Evolutionary conservation across 306 rosid genomes (phyloP), one percentile per base, ranked within the genome.

Genomic region (Astragalus glycyphyllos): DNA sequence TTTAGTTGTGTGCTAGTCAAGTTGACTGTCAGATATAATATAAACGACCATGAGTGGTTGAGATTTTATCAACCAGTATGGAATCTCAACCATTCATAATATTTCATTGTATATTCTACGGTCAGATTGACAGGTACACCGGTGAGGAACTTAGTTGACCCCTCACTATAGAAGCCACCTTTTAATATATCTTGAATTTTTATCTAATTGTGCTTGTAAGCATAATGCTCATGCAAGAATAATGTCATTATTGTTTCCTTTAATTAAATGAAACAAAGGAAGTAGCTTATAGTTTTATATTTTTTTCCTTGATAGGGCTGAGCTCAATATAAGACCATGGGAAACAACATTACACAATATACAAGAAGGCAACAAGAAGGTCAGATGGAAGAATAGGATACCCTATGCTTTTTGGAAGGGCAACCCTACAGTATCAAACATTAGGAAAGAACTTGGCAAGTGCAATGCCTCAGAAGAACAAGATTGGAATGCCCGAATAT

Each of bases 341-440:
- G 78, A 58, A 53, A 6, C 46, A 38, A 51, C 68, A 20, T 29
- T 77, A 6, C 8, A 62, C 42, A 72, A 51, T 4, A 71, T 85
- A 62, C 49, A 56, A 51, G 69, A 77, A 80, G 72, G 83, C 6
- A 82, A 80, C 81, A 56, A 66, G 54, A 41, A 6, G 32, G 54
- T 76, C 5, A 61, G 66, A 51, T 85, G 89, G 89, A 62, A 79
- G 53, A 69, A 82, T 61, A 82, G 89, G 47, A 1, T 35, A 61
- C 89, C 89, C 37, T 77, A 80, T 17, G 89, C 83, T 12, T 82
- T 65, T 72, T 85, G 89, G 89, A 85, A 77, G 73, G 89, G 89
- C 4, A 85, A 85, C 68, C 82, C 80, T 1, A 0, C 6, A 2
- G 67, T 54, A 34, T 72, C 82, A 5, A 0, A 0, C 4, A 7